Conservation (phyloP, 805 yeast species). For the Priceomyces haplophilus region DNA sequence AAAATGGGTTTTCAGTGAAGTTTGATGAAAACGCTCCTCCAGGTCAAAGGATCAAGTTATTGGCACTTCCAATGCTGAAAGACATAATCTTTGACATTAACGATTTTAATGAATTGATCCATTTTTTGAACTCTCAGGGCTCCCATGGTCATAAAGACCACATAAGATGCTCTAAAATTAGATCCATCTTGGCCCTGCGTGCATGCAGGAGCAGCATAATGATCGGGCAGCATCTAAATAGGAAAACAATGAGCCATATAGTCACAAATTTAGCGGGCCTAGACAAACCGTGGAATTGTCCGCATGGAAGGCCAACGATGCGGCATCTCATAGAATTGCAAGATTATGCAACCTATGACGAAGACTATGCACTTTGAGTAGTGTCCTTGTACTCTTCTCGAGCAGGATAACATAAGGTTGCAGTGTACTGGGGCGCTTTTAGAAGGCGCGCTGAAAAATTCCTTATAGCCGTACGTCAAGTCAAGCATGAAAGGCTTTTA, state of each 20-base stretch:
- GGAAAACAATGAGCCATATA: conserved; percentile 60
- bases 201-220: conserved; percentile 93
- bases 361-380: conserved; percentile 13
- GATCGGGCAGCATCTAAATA: conserved; percentile 76
- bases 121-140: conserved; percentile 43
- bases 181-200: conserved; percentile 87
- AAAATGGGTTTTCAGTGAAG: conserved; percentile 72
- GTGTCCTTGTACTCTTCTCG: too few relatives aligned
- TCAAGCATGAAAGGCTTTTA: too few relatives aligned
- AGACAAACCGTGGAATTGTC: conserved; percentile 95
- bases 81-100: conserved; percentile 59
- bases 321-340: conserved; percentile 72
- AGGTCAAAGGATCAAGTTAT: conserved; percentile 54
- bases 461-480: too few relatives aligned
- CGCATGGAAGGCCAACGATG: conserved; percentile 98
- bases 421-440: too few relatives aligned
- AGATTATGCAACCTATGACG: conserved; percentile 12
- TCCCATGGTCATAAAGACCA: conserved; percentile 11
- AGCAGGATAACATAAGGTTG: too few relatives aligned
- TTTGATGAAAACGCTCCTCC: conserved; percentile 50
- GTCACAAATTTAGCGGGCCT: conserved; percentile 65
- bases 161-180: conserved; percentile 70
- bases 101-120: conserved; percentile 77
- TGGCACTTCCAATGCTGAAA: conserved; percentile 72
- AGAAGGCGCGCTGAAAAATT: too few relatives aligned